Evolutionary conservation across 371 early-diverging fungal genomes (phyloP), one percentile per base, ranked within the genome.

Genomic region (Lichtheimia hyalospora): DNA sequence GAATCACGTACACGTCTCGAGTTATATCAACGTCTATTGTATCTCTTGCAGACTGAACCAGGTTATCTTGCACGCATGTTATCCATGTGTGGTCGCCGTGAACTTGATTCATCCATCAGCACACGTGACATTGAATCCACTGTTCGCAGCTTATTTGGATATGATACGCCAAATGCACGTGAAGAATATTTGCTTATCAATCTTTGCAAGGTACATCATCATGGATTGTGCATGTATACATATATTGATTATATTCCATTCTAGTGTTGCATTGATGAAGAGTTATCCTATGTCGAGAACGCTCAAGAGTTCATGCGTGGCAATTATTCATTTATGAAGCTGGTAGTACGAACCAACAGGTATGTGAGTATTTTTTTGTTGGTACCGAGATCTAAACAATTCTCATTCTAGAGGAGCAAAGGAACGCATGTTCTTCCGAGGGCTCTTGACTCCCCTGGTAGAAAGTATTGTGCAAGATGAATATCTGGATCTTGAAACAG

Each of bases 171-270:
- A 64, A 94, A 96, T 71, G 83, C 86, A 10, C 86, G 98, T 20
- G 99, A 99, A 66, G 99, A 99, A 77, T 99, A 95, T 64, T 69
- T 99, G 54, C 76, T 99, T 62, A 87, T 98, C 52, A 94, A 93
- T 68, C 77, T 99, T 61, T 93, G 99, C 77, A 92, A 95, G 79
- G 89, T 88, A 70, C 59, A 34, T 8, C 34, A 34, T 8, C 34
- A 34, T 34, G 34, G 34, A 10, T 43, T 1, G 14, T 49, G 51
- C 56, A 20, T 34, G 25, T 40, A 80, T 68, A n/a, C n/a, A n/a
- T n/a, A n/a, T 81, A 24, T 82, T 88, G 34, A 34, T 34, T 10
- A 8, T 10, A 34, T 10, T 92, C 87, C 54, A 76, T 89, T 56
- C 91, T 72, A 90, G 89, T 79, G 85, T 18, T 88, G 93, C 20